phyloP scores from a whole-genome alignment of 495 filamentous ascomycete genomes.

The Niebla homalea region DNA sequence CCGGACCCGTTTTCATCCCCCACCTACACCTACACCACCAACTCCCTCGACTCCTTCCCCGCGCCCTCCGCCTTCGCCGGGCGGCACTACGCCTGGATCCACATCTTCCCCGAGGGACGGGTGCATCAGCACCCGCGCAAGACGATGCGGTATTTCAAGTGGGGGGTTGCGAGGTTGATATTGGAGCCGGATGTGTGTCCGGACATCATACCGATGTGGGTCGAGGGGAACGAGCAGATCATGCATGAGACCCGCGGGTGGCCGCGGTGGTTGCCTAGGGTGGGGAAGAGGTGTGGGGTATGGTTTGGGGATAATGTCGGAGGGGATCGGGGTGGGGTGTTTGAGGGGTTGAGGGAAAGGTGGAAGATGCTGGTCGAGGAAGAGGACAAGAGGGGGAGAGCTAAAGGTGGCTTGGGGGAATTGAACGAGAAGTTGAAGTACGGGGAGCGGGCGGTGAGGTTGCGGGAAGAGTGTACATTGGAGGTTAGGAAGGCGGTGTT shows the following conservation, averaged over 20 bases:
- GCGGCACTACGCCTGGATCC: constrained; percentile 65
- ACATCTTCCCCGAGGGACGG: constrained; percentile 90
- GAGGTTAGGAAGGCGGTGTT: constrained; percentile 67
- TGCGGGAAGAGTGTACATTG: constrained; percentile 72
- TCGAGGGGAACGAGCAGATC: constrained; percentile 70
- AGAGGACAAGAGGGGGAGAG: constrained; percentile 25
- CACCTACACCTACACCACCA: constrained; percentile 50
- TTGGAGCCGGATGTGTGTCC: constrained; percentile 74
- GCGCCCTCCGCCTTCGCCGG: constrained; percentile 40
- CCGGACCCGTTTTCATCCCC: constrained; percentile 46
- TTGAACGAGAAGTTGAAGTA: constrained; percentile 56
- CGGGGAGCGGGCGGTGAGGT: constrained; percentile 55
- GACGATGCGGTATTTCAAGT: constrained; percentile 91
- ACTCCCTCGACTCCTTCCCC: constrained; percentile 40
- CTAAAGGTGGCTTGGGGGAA: constrained; percentile 38
- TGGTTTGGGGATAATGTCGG: constrained; percentile 49
- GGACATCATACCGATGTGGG: constrained; percentile 83
- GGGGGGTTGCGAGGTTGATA: constrained; percentile 82
- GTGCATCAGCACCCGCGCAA: constrained; percentile 75
- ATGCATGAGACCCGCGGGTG: constrained; percentile 71
- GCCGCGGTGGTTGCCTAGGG: constrained; percentile 71
- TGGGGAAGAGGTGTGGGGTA: constrained; percentile 55
- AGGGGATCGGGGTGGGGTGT: constrained; percentile 32
- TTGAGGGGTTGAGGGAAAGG: constrained; percentile 49
- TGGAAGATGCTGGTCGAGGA: constrained; percentile 51